Conservation (phyloP, 306 rosid species). For the Lathyrus aphaca region DNA sequence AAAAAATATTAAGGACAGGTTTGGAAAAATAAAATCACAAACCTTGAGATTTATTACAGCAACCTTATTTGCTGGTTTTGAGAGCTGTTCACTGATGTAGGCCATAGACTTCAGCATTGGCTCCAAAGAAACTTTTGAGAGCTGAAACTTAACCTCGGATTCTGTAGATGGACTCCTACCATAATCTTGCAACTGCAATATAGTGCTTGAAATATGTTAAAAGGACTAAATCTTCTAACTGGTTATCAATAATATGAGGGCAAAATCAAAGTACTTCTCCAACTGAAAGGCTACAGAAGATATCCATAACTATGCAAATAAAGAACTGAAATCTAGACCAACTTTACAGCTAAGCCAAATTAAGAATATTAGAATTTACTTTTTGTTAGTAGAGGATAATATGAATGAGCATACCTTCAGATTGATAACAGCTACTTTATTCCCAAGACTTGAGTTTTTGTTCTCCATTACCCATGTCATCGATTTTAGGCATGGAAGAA, state of each 20-base stretch:
- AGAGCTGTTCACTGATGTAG: conserved; percentile 85
- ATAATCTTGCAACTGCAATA: conserved; percentile 83
- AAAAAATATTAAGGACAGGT: conserved; percentile 11
- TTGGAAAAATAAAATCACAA: conserved; percentile 24
- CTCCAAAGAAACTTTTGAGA: conserved; percentile 80
- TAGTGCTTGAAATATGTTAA: conserved; percentile 31
- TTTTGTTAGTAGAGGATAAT: conserved; percentile 20
- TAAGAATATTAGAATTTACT: not conserved
- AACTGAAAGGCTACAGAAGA: conserved; percentile 21
- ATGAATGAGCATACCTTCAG: conserved; percentile 64
- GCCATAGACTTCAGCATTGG: conserved; percentile 99
- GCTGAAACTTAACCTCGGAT: conserved; percentile 94
- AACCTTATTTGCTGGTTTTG: conserved; percentile 89
- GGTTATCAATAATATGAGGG: conserved; percentile 19
- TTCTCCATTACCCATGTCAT: conserved; percentile 99
- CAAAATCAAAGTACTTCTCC: conserved; percentile 9
- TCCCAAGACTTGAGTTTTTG: conserved; percentile 77
- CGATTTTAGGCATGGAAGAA: conserved; percentile 89
- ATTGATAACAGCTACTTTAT: conserved; percentile 81
- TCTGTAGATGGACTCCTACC: conserved; percentile 72
- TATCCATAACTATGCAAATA: conserved; percentile 24
- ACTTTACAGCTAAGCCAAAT: conserved; percentile 18
- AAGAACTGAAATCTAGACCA: conserved; percentile 30
- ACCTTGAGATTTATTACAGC: conserved; percentile 95
- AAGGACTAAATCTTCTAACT: conserved; percentile 20